Conservation (phyloP, 306 rosid genomes). For the Inga laurina region DNA sequence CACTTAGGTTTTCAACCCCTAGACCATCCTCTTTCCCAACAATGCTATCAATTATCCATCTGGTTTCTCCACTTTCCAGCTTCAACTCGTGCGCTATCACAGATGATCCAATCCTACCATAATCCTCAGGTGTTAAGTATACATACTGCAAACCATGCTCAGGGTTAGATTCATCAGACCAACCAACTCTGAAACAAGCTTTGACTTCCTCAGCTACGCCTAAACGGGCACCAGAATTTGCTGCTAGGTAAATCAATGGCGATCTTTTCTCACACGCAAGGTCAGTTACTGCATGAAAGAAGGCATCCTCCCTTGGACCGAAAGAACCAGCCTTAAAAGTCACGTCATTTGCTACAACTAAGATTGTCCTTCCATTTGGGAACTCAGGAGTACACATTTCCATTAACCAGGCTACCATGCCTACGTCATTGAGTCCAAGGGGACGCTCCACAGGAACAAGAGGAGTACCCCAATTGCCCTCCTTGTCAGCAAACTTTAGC, state of each 20-base stretch:
- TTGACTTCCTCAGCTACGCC: constrained; percentile 97
- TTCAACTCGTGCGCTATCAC: constrained; percentile 83
- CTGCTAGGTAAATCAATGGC: constrained; percentile 94
- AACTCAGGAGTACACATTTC: constrained; percentile 96
- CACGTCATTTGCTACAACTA: constrained; percentile 91
- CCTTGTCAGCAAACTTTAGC: constrained; percentile 75
- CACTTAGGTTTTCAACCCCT: constrained; percentile 95
- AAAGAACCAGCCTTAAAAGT: constrained; percentile 98
- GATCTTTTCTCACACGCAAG: constrained; percentile 81
- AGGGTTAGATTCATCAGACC: constrained; percentile 95
- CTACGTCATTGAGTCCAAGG: constrained; percentile 87
- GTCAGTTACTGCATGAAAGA: constrained; percentile 91
- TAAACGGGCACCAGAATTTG: constrained; percentile 98
- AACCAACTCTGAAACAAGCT: constrained; percentile 94
- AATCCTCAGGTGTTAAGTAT: constrained; percentile 86
- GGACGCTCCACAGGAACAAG: constrained; percentile 69
- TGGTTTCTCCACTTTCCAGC: constrained; percentile 76
- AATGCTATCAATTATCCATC: constrained; percentile 97
- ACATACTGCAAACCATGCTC: constrained; percentile 95
- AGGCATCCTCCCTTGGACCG: constrained; percentile 97
- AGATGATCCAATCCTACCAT: constrained; percentile 80
- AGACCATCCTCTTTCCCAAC: constrained; percentile 97
- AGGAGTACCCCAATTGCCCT: constrained; percentile 88
- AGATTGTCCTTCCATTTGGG: constrained; percentile 88
- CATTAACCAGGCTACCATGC: constrained; percentile 97